Evolutionary conservation across 306 rosid genomes (phyloP).

Genomic region (Vigna hirtella): DNA sequence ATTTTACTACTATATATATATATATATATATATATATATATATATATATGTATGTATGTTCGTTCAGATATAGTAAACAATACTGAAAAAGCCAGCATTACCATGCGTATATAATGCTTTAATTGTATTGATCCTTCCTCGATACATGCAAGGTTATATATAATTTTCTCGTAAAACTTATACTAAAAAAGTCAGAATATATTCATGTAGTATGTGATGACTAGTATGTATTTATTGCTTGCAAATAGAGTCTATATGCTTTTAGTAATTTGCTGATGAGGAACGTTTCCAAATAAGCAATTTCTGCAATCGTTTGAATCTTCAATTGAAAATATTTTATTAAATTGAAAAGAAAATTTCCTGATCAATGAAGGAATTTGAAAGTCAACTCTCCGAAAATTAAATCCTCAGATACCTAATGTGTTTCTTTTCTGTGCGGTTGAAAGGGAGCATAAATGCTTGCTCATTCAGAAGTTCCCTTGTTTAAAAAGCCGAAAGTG

Average conservation of each 20-base stretch:
- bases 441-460: neutral
- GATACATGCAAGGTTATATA: neutral
- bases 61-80: conserved; percentile 10
- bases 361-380: conserved; percentile 1
- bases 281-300: neutral
- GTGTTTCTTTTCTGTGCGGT: conserved; percentile 5
- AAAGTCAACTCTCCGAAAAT: conserved; percentile 3
- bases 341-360: neutral
- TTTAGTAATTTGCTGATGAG: neutral
- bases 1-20: neutral
- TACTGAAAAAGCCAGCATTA: conserved; percentile 12
- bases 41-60: too few species aligned
- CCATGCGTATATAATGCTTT: neutral
- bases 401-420: neutral
- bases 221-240: neutral
- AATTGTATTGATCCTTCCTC: neutral
- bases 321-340: conserved; percentile 3
- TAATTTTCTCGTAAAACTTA: neutral
- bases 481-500: neutral
- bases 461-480: neutral
- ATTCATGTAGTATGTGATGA: neutral
- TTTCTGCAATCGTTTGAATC: neutral
- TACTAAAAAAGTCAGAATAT: neutral
- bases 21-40: too few species aligned
- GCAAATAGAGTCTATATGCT: neutral